Evolutionary conservation across 2,329 filamentous ascomycete genomes (phyloP).

Genomic region (Fusarium cicatricum): DNA sequence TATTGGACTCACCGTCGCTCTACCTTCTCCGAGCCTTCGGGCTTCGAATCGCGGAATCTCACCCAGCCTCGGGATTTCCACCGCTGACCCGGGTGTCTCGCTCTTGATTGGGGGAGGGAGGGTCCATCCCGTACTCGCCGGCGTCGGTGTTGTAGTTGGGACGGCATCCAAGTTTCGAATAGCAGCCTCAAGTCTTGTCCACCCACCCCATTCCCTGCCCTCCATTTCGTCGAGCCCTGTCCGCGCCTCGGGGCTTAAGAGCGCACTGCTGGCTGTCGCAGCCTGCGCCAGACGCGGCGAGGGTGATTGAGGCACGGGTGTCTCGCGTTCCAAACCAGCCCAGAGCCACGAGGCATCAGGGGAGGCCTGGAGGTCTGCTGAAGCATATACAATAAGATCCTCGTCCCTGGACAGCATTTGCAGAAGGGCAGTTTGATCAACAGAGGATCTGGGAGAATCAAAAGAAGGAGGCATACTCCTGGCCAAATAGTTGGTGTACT

Average conservation of each 20-base stretch:
- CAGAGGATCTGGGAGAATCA: slow-evolving; percentile 41
- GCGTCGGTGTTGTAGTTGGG: slow-evolving; percentile 42
- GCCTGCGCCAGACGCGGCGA: slow-evolving; percentile 22
- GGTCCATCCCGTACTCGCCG: slow-evolving; percentile 47
- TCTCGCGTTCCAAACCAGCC: slow-evolving; percentile 66
- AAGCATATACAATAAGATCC: slow-evolving; percentile 86
- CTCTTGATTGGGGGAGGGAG: slow-evolving; percentile 48
- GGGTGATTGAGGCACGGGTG: slow-evolving; percentile 41
- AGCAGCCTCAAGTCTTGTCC: slow-evolving; percentile 73
- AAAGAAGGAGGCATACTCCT: slow-evolving; percentile 45
- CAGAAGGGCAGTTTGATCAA: slow-evolving; percentile 46
- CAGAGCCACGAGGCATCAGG: slow-evolving; percentile 85
- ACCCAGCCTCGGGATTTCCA: slow-evolving; percentile 42
- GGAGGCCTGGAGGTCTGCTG: slow-evolving; percentile 85
- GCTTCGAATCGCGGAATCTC: slow-evolving; percentile 45
- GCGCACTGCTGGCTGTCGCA: slow-evolving; percentile 46
- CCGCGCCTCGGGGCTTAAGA: slow-evolving; percentile 57
- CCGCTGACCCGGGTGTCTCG: slow-evolving; percentile 42
- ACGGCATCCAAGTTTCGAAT: slow-evolving; percentile 44
- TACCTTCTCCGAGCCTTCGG: slow-evolving; percentile 37
- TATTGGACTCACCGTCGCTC: slow-evolving; percentile 42
- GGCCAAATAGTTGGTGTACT: slow-evolving; percentile 53
- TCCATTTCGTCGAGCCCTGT: slow-evolving; percentile 65
- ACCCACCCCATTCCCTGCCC: slow-evolving; percentile 78
- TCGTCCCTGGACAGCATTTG: slow-evolving; percentile 69